Evolutionary conservation across 208 protist genomes (phyloP).

Genomic region (Leptomonas pyrrhocoris): DNA sequence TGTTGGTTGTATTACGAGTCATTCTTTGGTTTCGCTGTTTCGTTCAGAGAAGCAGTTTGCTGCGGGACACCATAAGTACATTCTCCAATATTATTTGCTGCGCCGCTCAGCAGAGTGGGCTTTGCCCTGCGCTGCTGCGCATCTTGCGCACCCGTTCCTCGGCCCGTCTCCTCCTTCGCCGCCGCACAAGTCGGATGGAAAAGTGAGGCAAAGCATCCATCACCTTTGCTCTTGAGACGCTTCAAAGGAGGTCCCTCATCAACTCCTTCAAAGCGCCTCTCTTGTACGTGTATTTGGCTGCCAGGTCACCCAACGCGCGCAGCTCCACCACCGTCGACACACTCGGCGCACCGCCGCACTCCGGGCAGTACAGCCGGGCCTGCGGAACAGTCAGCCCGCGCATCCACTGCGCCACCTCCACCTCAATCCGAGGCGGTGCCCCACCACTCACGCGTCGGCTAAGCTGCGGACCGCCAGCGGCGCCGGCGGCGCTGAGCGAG

Average conservation of each 20-base stretch:
- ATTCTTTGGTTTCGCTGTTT: too few relatives aligned
- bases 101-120: too few relatives aligned
- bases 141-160: too few relatives aligned
- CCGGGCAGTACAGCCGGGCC: slow-evolving; percentile 39
- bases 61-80: too few relatives aligned
- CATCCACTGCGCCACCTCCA: slow-evolving; percentile 28
- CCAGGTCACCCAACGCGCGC: slow-evolving; percentile 29
- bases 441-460: background rate
- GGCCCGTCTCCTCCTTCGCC: too few relatives aligned
- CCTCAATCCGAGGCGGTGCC: background rate
- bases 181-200: too few relatives aligned
- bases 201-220: background rate
- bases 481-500: background rate
- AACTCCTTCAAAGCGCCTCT: slow-evolving; percentile 32
- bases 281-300: slow-evolving; percentile 35
- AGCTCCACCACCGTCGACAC: slow-evolving; percentile 29
- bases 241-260: slow-evolving; percentile 10
- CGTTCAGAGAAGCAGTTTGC: too few relatives aligned
- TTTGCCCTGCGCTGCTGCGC: too few relatives aligned
- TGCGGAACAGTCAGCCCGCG: background rate
- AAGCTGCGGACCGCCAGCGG: background rate
- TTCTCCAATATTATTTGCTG: too few relatives aligned
- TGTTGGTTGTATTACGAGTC: too few relatives aligned
- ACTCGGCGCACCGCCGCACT: slow-evolving; percentile 33
- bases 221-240: too few relatives aligned